Evolutionary conservation across 2,329 filamentous ascomycete species (phyloP), one percentile per base, ranked within the genome.

Genomic region (Amylocarpus encephaloides): DNA sequence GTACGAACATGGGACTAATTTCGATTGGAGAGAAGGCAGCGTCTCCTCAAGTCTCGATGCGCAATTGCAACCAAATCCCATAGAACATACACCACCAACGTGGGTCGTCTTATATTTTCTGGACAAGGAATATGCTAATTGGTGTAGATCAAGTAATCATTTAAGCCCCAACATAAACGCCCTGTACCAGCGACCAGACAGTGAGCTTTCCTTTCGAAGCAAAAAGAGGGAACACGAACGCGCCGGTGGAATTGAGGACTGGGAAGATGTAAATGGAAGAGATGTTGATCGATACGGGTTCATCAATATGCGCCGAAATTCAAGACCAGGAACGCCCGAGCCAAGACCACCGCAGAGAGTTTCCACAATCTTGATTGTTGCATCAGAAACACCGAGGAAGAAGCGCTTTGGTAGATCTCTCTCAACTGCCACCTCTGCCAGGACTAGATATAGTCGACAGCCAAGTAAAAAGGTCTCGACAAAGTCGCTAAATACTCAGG

Each of bases 241-340:
- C 36, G 78, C 77, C 12, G 78, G 79, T 42, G 78, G 79, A 13
- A 70, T 83, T 16, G 82, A 86, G 63, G 81, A 86, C 60, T 85
- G 80, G 81, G 77, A 84, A 59, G 78, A 85, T 57, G 69, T 86
- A 2, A 70, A 80, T 47, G 78, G 74, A 30, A 72, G 70, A 44
- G 76, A 81, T 63, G 77, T 86, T 54, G 82, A 86, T 67, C 76
- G 82, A 62, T 86, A 85, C 62, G 82, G 82, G 53, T 86, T 86
- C 68, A 86, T 86, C 60, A 74, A 66, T 46, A 63, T 70, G 39
- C 72, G 71, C 30, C 61, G 68, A 26, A 65, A 70, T 55, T 64
- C 68, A 22, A 65, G 66, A 49, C 66, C 72, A 13, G 70, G 70
- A 54, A 62, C 62, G n/a, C 62, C 64, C n/a, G 60, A 63, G 43